Percentiles rank a stretch among this genome's conserved stretches.
Conservation (phyloP, 108 stramenopile species). For the Fistulifera pelliculosa region DNA sequence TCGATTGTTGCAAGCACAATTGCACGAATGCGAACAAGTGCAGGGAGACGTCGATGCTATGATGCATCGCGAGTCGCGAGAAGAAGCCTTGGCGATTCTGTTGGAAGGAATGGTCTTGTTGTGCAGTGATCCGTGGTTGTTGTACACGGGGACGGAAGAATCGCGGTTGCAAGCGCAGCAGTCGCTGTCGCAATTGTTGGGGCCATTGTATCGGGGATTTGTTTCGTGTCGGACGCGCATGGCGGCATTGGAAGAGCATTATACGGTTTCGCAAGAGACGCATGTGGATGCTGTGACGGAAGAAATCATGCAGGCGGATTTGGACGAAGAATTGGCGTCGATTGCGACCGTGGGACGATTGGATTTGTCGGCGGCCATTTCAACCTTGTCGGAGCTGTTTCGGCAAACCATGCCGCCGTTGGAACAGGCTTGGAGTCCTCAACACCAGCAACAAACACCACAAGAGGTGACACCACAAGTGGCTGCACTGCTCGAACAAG, state of each 20-base stretch:
- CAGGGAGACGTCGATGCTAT: conserved; percentile 62
- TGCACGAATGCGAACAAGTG: conserved; percentile 43
- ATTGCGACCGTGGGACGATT: conserved; percentile 57
- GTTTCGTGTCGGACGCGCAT: conserved; percentile 54
- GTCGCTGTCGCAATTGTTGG: conserved; percentile 33
- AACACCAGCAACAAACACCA: conserved; percentile 1
- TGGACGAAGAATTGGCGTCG: conserved; percentile 75
- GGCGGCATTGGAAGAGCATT: conserved; percentile 70
- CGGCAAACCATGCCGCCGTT: conserved; percentile 43
- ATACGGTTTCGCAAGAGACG: conserved; percentile 38
- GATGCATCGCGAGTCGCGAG: conserved; percentile 60
- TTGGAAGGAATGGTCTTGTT: conserved; percentile 57
- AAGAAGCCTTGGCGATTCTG: conserved; percentile 54
- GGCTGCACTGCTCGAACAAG: conserved; percentile 74
- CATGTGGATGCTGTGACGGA: conserved; percentile 79
- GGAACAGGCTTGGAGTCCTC: conserved; percentile 38
- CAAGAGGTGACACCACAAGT: conserved; percentile 47
- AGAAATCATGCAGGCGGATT: conserved; percentile 51
- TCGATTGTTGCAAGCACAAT: conserved; percentile 46
- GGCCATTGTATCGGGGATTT: conserved; percentile 61
- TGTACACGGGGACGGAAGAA: conserved; percentile 44
- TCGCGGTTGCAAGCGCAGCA: conserved; percentile 28
- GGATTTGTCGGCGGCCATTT: conserved; percentile 42
- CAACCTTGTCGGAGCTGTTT: conserved; percentile 44
- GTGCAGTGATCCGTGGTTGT: conserved; percentile 70